Conservation (phyloP, 2,329 filamentous ascomycete genomes). For the Triangularia verruculosa region DNA sequence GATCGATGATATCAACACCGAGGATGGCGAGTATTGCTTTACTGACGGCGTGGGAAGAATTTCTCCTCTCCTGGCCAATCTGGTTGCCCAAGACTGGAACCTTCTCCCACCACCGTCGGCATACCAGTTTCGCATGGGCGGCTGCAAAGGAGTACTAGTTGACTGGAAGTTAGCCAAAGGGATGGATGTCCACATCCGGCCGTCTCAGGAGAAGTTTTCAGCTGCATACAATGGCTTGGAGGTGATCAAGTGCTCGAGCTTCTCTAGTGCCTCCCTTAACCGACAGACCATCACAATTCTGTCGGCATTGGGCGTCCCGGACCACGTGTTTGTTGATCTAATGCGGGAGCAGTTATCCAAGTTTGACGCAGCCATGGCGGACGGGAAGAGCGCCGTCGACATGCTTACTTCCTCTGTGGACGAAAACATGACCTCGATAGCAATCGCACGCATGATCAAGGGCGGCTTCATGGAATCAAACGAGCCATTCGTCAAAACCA, state of each 20-base stretch:
- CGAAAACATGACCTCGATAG: slow-evolving; percentile 75
- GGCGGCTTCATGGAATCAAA: slow-evolving; percentile 71
- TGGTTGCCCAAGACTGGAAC: slow-evolving; percentile 69
- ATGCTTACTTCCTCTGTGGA: slow-evolving; percentile 76
- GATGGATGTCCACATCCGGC: slow-evolving; percentile 71
- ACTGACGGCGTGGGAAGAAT: slow-evolving; percentile 93
- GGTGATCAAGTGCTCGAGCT: slow-evolving; percentile 77
- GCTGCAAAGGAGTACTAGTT: slow-evolving; percentile 84
- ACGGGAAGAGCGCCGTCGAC: slow-evolving; percentile 60
- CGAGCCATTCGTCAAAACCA: slow-evolving; percentile 79
- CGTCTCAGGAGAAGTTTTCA: slow-evolving; percentile 85
- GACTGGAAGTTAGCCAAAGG: slow-evolving; percentile 67
- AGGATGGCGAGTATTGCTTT: slow-evolving; percentile 67
- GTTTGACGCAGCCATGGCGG: slow-evolving; percentile 67
- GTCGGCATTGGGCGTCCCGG: slow-evolving; percentile 69
- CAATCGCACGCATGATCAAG: slow-evolving; percentile 70
- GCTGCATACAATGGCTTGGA: slow-evolving; percentile 71
- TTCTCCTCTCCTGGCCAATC: slow-evolving; percentile 70
- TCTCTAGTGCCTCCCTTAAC: slow-evolving; percentile 77
- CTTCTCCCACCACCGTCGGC: slow-evolving; percentile 68
- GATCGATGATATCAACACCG: slow-evolving; percentile 71
- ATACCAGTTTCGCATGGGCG: slow-evolving; percentile 88
- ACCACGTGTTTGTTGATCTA: slow-evolving; percentile 63
- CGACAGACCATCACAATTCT: slow-evolving; percentile 87
- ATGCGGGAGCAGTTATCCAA: slow-evolving; percentile 64